Conservation (phyloP, 371 early-diverging fungal genomes). For the Blastocladiella emersonii region DNA sequence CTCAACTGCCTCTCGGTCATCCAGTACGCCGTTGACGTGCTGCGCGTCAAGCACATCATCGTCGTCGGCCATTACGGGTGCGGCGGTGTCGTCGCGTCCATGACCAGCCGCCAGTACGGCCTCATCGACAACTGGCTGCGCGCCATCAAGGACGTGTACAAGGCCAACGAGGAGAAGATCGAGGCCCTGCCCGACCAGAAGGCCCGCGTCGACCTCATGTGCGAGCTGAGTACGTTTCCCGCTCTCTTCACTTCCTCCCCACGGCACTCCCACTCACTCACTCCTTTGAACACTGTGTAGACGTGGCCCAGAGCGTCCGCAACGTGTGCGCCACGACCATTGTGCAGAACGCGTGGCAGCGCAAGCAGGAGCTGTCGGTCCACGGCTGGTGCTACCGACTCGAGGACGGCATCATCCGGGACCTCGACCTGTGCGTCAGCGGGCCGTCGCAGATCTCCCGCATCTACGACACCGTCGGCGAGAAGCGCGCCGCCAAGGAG, state of each 20-base stretch:
- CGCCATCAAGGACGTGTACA: slow-evolving; percentile 59
- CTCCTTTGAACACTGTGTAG: not conserved
- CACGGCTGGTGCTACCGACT: slow-evolving; percentile 69
- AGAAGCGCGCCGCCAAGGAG: not conserved
- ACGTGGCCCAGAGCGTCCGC: slow-evolving; percentile 54
- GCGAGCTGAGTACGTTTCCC: slow-evolving; percentile 12
- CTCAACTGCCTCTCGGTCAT: slow-evolving; percentile 69
- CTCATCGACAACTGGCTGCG: slow-evolving; percentile 75
- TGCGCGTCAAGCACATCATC: slow-evolving; percentile 82
- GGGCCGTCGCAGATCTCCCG: not conserved
- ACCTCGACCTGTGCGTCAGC: slow-evolving; percentile 1
- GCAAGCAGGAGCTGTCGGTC: slow-evolving; percentile 56
- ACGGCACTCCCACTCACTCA: not conserved
- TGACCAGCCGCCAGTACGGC: slow-evolving; percentile 40
- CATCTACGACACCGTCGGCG: not conserved
- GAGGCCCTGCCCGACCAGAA: slow-evolving; percentile 11
- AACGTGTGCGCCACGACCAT: slow-evolving; percentile 58
- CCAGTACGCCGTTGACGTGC: slow-evolving; percentile 79
- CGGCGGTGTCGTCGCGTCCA: slow-evolving; percentile 27
- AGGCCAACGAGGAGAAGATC: slow-evolving; percentile 33
- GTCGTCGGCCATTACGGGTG: slow-evolving; percentile 52
- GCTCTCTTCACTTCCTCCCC: not conserved
- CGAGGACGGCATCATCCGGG: slow-evolving; percentile 7
- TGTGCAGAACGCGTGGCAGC: slow-evolving; percentile 69
- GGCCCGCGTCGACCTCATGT: slow-evolving; percentile 17